Evolutionary conservation across 768 basidiomycete species (phyloP).

Genomic region (Boletus tylopilopsis): DNA sequence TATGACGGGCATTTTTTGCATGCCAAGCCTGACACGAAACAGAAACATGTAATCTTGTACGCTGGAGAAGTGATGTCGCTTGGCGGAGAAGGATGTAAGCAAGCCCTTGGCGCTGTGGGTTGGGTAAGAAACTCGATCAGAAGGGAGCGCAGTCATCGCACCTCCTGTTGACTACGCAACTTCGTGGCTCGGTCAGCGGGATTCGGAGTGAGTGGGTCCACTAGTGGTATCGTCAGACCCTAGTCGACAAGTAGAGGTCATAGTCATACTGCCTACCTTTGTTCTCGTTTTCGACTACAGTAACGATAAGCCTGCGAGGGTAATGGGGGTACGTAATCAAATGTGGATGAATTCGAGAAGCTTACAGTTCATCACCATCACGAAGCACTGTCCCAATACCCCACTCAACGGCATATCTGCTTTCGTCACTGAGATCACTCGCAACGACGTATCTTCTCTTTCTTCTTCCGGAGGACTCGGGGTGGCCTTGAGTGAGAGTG

Average conservation of each 20-base stretch:
- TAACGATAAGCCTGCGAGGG: constrained; percentile 65
- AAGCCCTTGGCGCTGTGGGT: constrained; percentile 72
- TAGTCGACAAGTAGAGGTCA: neutral
- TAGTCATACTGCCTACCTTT: constrained; percentile 59
- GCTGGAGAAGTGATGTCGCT: constrained; percentile 83
- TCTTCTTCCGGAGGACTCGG: constrained; percentile 53
- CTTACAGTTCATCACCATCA: constrained; percentile 87
- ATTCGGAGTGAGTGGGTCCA: constrained; percentile 68
- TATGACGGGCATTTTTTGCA: constrained; percentile 90
- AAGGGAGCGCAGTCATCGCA: constrained; percentile 30
- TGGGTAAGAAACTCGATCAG: constrained; percentile 10
- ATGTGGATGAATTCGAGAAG: constrained; percentile 4
- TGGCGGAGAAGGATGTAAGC: constrained; percentile 89
- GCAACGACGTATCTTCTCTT: constrained; percentile 79
- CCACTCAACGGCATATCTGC: constrained; percentile 95
- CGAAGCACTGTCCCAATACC: constrained; percentile 93
- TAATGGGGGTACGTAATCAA: neutral
- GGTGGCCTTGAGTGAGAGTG: constrained; percentile 82
- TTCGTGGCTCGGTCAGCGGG: constrained; percentile 73
- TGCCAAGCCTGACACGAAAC: constrained; percentile 95
- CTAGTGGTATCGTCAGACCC: constrained; percentile 31
- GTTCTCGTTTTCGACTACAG: constrained; percentile 86
- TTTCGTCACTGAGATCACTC: constrained; percentile 93
- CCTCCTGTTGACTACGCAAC: constrained; percentile 89
- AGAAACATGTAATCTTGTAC: constrained; percentile 83